These are phyloP conservation scores for Salix arbutifolia DNA, from an alignment of 345 rosid species.

Conservation along the genomic window DNA sequence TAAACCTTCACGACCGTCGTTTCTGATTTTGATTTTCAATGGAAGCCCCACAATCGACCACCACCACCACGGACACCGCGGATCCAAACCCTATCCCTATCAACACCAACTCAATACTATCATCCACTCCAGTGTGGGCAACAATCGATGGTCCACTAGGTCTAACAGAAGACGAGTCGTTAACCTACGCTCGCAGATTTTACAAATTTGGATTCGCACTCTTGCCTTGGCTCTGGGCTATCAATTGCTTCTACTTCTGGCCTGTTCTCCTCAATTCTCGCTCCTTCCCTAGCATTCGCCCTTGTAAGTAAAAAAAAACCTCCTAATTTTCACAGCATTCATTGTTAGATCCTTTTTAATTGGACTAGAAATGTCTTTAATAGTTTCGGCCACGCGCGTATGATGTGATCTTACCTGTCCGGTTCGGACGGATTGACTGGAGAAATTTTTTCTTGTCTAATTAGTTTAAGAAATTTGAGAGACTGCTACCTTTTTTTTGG, in stretches of 20 bases:
- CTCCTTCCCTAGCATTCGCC: conserved; percentile 78
- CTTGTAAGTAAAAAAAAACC: conserved; percentile 29
- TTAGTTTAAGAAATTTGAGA: too few relatives aligned
- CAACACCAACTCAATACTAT: conserved; percentile 29
- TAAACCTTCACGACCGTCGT: neutral
- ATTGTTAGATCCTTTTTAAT: too few relatives aligned
- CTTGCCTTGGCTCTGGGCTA: conserved; percentile 91
- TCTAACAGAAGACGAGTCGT: conserved; percentile 78
- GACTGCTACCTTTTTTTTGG: too few relatives aligned
- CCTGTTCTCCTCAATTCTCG: conserved; percentile 84
- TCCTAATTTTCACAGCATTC: neutral
- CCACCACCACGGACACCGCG: conserved; percentile 18
- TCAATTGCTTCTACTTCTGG: conserved; percentile 99
- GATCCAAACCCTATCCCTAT: conserved; percentile 21
- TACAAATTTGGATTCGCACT: conserved; percentile 85
- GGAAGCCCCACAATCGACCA: conserved; percentile 46
- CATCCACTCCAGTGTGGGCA: conserved; percentile 70
- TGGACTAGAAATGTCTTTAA: neutral
- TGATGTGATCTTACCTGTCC: too few relatives aligned
- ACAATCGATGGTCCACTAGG: conserved; percentile 89
- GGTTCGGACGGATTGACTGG: too few relatives aligned
- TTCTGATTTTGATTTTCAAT: conserved; percentile 19
- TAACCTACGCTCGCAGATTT: conserved; percentile 75
- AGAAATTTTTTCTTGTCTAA: too few relatives aligned
- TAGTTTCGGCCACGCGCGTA: neutral